Evolutionary conservation across 2,329 filamentous ascomycete genomes (phyloP).

Genomic region (Karstenula rhodostoma): DNA sequence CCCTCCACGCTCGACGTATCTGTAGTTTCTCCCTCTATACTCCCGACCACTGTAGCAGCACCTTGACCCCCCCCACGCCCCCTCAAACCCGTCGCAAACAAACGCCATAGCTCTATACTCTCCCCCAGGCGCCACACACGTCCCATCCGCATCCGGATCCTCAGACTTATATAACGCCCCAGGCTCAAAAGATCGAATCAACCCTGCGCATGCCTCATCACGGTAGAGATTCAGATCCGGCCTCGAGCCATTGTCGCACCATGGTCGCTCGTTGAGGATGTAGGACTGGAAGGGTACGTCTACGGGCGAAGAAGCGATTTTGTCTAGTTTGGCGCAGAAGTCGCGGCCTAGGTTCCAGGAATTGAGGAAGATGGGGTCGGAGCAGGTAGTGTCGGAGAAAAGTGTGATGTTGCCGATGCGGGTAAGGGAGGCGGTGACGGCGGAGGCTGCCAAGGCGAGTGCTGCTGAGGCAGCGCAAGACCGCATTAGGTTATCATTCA

Average conservation of each 20-base stretch:
- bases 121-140: not conserved
- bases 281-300: not conserved
- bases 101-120: not conserved
- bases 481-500: no score
- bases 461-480: no score
- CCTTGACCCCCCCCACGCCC: not conserved
- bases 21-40: not conserved
- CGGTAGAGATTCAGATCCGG: constrained; percentile 3
- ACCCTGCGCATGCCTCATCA: not conserved
- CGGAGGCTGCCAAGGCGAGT: no score
- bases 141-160: constrained; percentile 1
- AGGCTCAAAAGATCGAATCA: constrained; percentile 1
- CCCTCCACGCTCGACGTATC: not conserved
- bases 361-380: not conserved
- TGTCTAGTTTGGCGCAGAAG: not conserved
- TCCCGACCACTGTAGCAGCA: not conserved
- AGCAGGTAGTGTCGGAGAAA: constrained; percentile 1
- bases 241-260: constrained; percentile 3
- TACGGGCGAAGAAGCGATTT: not conserved
- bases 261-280: constrained; percentile 6
- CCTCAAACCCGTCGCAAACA: constrained; percentile 1
- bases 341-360: constrained; percentile 3
- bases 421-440: not conserved
- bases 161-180: not conserved
- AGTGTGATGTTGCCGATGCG: constrained; percentile 9